phyloP scores from a whole-genome alignment of 805 yeast species.

The Lachancea waltii region DNA sequence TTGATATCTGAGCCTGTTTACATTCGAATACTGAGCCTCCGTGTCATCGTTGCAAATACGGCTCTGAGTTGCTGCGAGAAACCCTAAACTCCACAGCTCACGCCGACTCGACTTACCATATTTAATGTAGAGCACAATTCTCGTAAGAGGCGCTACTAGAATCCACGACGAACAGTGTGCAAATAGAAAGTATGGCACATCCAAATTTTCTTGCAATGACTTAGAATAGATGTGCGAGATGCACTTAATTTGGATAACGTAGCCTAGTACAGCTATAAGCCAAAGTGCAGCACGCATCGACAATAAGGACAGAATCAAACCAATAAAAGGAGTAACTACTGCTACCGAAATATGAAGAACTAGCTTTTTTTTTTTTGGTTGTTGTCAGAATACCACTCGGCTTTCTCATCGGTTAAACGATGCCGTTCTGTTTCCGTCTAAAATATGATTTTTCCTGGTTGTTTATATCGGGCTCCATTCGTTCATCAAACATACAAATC shows the following conservation, averaged over 20 bases:
- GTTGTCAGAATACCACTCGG: no score
- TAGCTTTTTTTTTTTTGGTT: no score
- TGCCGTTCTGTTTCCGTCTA: no score
- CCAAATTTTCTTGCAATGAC: not conserved
- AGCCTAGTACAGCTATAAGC: conserved; percentile 23
- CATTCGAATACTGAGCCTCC: not conserved
- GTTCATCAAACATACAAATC: not conserved
- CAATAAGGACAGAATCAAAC: not conserved
- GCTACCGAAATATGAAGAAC: no score
- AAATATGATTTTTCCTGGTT: not conserved
- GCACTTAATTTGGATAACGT: conserved; percentile 27
- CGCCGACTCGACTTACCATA: not conserved
- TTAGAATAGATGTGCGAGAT: conserved; percentile 19
- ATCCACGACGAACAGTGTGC: conserved; percentile 8
- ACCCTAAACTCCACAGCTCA: not conserved
- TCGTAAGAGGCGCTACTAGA: conserved; percentile 5
- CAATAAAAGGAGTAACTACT: no score
- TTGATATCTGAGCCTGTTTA: not conserved
- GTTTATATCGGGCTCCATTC: not conserved
- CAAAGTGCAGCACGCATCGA: conserved; percentile 12
- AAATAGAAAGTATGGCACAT: conserved; percentile 4
- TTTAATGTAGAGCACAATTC: conserved; percentile 1
- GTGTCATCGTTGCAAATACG: not conserved
- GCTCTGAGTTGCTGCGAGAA: not conserved
- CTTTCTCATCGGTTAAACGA: no score